These are phyloP conservation scores for Rhodotorula sp. DNA, from an alignment of 1,284 basidiomycete species.

Conservation along the genomic window DNA sequence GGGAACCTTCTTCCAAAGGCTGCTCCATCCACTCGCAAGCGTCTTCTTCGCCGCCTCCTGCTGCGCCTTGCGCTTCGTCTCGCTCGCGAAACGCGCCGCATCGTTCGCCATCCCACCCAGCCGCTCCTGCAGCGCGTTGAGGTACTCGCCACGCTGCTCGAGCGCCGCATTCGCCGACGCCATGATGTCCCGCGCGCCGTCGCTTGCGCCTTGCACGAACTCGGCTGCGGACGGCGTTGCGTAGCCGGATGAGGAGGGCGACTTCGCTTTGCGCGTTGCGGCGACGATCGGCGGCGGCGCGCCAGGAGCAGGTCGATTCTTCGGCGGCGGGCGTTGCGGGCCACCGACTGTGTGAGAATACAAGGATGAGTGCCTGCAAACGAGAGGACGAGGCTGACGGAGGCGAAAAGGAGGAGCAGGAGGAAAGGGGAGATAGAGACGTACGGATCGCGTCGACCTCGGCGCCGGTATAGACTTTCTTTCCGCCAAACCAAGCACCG, in stretches of 20 bases:
- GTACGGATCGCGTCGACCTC: constrained; percentile 37
- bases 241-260: neutral
- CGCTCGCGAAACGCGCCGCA: constrained; percentile 33
- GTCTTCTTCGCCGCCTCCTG: constrained; percentile 29
- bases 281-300: constrained; percentile 6
- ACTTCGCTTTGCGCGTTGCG: neutral
- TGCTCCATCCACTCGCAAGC: constrained; percentile 2
- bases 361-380: neutral
- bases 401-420: neutral
- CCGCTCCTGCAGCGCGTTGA: constrained; percentile 28
- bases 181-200: constrained; percentile 27
- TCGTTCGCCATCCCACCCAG: constrained; percentile 26
- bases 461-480: constrained; percentile 32
- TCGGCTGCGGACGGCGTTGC: constrained; percentile 11
- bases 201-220: constrained; percentile 23
- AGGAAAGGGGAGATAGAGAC: neutral
- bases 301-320: constrained; percentile 12
- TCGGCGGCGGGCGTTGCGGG: constrained; percentile 34
- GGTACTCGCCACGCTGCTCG: constrained; percentile 33
- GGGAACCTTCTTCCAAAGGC: constrained; percentile 19
- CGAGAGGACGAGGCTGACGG: neutral
- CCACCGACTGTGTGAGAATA: constrained; percentile 28
- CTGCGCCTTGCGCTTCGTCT: constrained; percentile 31
- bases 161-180: constrained; percentile 35
- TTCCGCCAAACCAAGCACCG: constrained; percentile 32